A percentile compares a stretch with the other conserved stretches of the same genome.
These are phyloP conservation scores for Henningerozyma blattae DNA, from an alignment of 805 yeast species.

Conservation along the genomic window DNA sequence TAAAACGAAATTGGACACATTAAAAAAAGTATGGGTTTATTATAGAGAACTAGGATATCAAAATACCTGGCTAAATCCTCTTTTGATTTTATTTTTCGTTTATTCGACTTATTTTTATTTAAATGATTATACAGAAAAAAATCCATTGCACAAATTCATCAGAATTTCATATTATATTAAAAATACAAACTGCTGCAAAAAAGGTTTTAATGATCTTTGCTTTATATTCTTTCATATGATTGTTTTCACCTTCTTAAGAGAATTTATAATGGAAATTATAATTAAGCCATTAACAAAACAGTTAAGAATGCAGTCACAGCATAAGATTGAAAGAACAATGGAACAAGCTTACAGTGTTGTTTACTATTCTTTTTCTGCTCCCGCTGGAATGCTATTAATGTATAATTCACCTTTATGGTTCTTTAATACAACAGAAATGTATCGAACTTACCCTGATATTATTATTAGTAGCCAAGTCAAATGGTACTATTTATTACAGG, in stretches of 20 bases:
- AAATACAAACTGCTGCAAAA: constrained; percentile 60
- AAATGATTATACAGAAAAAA: constrained; percentile 44
- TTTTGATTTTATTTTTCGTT: constrained; percentile 33
- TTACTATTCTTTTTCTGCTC: constrained; percentile 73
- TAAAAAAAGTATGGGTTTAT: constrained; percentile 43
- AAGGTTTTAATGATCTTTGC: constrained; percentile 72
- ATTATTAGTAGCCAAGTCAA: constrained; percentile 61
- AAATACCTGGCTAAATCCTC: constrained; percentile 64
- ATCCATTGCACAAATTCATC: constrained; percentile 53
- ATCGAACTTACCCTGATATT: constrained; percentile 71
- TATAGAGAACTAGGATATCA: constrained; percentile 44
- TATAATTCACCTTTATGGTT: constrained; percentile 74
- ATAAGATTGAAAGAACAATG: constrained; percentile 69
- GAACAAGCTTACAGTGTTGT: constrained; percentile 83
- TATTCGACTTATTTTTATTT: constrained; percentile 39
- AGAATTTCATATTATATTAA: constrained; percentile 51
- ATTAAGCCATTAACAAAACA: constrained; percentile 60
- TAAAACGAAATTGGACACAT: constrained; percentile 39
- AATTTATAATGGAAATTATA: constrained; percentile 75
- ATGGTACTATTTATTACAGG: constrained; percentile 78
- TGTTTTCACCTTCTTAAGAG: constrained; percentile 82
- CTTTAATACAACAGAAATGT: constrained; percentile 76
- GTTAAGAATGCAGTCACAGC: constrained; percentile 26
- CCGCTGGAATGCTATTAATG: constrained; percentile 87
- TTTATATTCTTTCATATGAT: constrained; percentile 75